Evolutionary conservation across 495 filamentous ascomycete species (phyloP).

Genomic region (Penicillium arizonense): DNA sequence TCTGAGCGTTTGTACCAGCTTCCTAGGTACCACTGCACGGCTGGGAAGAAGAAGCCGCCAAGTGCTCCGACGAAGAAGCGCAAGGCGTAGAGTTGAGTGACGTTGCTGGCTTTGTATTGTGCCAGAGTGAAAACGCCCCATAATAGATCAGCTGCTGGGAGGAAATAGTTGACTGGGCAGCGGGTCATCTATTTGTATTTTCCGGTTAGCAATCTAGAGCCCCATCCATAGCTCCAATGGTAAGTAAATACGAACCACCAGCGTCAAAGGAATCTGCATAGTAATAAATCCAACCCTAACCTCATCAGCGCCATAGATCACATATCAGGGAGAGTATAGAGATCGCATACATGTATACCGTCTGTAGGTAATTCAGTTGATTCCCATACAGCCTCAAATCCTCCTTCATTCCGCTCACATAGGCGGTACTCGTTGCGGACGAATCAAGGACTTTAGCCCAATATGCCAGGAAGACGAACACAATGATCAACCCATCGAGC

Average conservation of each 20-base stretch:
- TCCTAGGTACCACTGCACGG: conserved; percentile 28
- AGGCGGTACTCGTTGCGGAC: conserved; percentile 25
- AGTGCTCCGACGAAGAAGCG: conserved; percentile 88
- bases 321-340: too few species aligned
- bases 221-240: background rate
- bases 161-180: conserved; percentile 28
- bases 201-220: background rate
- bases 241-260: conserved; percentile 12
- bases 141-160: conserved; percentile 34
- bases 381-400: conserved; percentile 39
- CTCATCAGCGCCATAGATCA: background rate
- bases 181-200: conserved; percentile 20
- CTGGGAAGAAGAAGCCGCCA: conserved; percentile 76
- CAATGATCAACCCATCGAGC: conserved; percentile 35
- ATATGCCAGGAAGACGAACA: conserved; percentile 35
- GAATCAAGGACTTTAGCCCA: conserved; percentile 45
- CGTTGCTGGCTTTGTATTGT: conserved; percentile 34
- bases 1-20: conserved; percentile 34
- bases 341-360: conserved; percentile 32
- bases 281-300: conserved; percentile 26
- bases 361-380: conserved; percentile 45
- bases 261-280: conserved; percentile 25
- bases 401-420: conserved; percentile 30
- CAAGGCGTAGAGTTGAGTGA: conserved; percentile 41
- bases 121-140: conserved; percentile 43